Conservation (phyloP, 2,329 filamentous ascomycete species). For the Aspergillus floridensis region DNA sequence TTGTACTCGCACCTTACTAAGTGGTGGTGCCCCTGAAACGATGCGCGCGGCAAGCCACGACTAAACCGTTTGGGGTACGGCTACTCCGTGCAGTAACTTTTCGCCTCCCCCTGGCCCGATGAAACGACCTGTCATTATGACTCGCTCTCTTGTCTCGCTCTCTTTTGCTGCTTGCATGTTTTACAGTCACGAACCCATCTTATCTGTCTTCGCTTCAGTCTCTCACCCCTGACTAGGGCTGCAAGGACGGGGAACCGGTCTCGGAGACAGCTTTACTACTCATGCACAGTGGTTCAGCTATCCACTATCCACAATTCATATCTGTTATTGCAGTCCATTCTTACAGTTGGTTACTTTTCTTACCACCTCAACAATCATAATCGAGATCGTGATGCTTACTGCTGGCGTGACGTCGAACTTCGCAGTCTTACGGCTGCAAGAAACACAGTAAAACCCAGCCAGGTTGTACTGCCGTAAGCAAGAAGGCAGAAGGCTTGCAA, state of each 20-base stretch:
- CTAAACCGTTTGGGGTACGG: not conserved
- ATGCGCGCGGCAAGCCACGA: not conserved
- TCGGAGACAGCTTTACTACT: not conserved
- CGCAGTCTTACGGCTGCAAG: not conserved
- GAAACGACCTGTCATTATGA: conserved; percentile 22
- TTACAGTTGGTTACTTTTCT: not conserved
- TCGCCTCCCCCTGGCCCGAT: conserved; percentile 4
- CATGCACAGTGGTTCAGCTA: not conserved
- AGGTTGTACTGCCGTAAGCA: too few species aligned
- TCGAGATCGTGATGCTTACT: not conserved
- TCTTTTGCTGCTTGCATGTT: not conserved
- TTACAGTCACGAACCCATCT: not conserved
- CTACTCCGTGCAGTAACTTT: not conserved
- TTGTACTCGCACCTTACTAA: too few species aligned
- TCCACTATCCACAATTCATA: not conserved
- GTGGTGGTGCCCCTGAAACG: not conserved
- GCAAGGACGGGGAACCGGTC: conserved; percentile 11
- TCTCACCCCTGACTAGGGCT: conserved; percentile 15
- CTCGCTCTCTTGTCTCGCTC: not conserved
- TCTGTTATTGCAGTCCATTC: conserved; percentile 11
- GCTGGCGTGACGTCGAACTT: not conserved
- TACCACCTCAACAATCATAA: not conserved
- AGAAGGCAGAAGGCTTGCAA: too few species aligned
- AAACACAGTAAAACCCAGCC: too few species aligned
- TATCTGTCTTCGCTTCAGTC: not conserved